Evolutionary conservation across 192 early-diverging fungal genomes (phyloP), one percentile per base, ranked within the genome.

Genomic region (Coemansia aciculifera): DNA sequence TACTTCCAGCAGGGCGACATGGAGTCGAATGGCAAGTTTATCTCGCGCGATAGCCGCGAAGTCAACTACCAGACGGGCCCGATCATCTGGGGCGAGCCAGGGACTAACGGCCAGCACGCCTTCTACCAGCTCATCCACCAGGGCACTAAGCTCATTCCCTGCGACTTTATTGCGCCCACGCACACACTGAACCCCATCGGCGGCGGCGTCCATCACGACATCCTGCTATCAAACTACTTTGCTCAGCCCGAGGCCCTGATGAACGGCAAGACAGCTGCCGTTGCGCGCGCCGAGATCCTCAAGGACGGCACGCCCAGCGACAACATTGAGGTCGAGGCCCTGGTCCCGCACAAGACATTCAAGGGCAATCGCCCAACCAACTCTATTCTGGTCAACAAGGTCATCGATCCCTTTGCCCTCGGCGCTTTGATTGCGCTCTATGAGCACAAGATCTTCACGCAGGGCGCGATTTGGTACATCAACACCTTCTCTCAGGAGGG

Each of bases 1-100:
- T 99, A 99, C 86, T 95, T 99, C 90, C 96, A 99, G 80, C 94
- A 98, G 86, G 97, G 97, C 66, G 95, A 99, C 81, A 99, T 99
- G 97, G 97, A 99, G 81, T 96, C 94, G 19, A 99, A 99, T 74
- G 97, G 97, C 75, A 99, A 99, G 83, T 94, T 92, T 68, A 86
- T 92, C 56, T 91, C 93, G 59, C 91, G 95, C 57, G 86, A 90
- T 73, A 93, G 93, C 70, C 83, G 86, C 49, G 77, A 83, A 32
- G 90, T 98, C 39, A 83, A 92, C 67, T 93, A 95, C 81, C 85
- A 88, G 59, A 95, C 96, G 34, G 95, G 96, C 37, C 97, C 97
- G 23, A 96, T 98, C 77, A 97, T 99, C 73, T 98, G 96, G 92
- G 97, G 97, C 75, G 97, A 99, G 80, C 95, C 97, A 36, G 97